Evolutionary conservation across 345 rosid genomes (phyloP).

Genomic region (Boechera retrofracta): DNA sequence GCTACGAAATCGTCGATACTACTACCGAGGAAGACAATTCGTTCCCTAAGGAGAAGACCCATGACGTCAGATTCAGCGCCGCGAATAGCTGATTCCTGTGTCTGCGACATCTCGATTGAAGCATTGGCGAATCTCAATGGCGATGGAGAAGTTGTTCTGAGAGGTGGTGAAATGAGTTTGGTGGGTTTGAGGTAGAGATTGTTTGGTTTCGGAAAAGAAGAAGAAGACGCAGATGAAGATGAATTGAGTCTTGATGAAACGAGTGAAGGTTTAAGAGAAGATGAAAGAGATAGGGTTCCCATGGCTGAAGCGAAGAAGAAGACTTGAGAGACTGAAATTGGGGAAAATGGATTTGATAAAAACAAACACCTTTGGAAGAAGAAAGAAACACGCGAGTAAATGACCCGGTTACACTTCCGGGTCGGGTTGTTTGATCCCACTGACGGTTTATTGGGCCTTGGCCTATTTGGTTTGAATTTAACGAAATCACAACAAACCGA

Average conservation of each 20-base stretch:
- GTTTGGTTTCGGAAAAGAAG: conserved; percentile 34
- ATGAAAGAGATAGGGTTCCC: conserved; percentile 58
- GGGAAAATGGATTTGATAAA: conserved; percentile 33
- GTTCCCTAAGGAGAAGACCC: conserved; percentile 85
- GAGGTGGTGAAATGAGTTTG: conserved; percentile 39
- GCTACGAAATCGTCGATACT: conserved; percentile 84
- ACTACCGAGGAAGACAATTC: conserved; percentile 83
- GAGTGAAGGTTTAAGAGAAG: conserved; percentile 48
- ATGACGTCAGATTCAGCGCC: conserved; percentile 83
- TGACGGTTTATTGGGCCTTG: neutral
- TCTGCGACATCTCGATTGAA: conserved; percentile 54
- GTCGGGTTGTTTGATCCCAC: conserved; percentile 6
- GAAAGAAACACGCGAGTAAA: conserved; percentile 31
- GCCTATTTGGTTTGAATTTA: neutral
- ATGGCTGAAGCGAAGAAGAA: conserved; percentile 45
- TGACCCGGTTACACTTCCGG: conserved; percentile 34
- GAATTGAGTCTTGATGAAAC: conserved; percentile 40
- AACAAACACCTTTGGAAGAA: conserved; percentile 4
- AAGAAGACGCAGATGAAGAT: conserved; percentile 40
- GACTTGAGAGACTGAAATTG: conserved; percentile 20
- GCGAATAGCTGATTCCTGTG: conserved; percentile 65
- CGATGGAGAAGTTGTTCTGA: conserved; percentile 44
- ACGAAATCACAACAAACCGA: neutral
- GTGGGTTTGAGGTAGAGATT: conserved; percentile 43
- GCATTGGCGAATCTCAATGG: conserved; percentile 46